These are phyloP conservation scores for Coniferiporia weirii DNA, from an alignment of 1,284 basidiomycete genomes.

Conservation along the genomic window DNA sequence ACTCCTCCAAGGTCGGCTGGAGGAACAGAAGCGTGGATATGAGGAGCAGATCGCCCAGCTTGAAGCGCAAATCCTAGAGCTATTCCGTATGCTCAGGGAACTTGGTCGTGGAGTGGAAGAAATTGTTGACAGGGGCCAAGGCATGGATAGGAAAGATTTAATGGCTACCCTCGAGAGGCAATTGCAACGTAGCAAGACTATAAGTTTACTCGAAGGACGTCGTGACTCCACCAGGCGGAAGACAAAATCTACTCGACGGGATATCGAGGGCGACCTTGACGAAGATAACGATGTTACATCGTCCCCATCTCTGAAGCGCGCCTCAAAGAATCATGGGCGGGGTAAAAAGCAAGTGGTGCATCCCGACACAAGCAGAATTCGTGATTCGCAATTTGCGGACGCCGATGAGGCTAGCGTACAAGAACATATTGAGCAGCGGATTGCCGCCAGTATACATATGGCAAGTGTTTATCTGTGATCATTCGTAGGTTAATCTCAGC, in stretches of 20 bases:
- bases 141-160: slow-evolving; percentile 76
- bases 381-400: slow-evolving; percentile 83
- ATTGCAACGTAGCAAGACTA: slow-evolving; percentile 81
- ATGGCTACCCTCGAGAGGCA: slow-evolving; percentile 80
- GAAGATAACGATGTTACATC: slow-evolving; percentile 32
- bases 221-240: slow-evolving; percentile 34
- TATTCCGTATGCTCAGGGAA: slow-evolving; percentile 90
- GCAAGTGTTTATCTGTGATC: slow-evolving; percentile 35
- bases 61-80: slow-evolving; percentile 88
- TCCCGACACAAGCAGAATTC: slow-evolving; percentile 30
- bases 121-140: slow-evolving; percentile 57
- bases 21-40: slow-evolving; percentile 76
- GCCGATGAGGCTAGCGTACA: slow-evolving; percentile 84
- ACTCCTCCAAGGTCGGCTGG: slow-evolving; percentile 73
- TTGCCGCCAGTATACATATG: slow-evolving; percentile 69
- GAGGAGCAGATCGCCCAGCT: slow-evolving; percentile 86
- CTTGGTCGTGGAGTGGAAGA: slow-evolving; percentile 73
- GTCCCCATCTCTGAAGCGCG: slow-evolving; percentile 27
- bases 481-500: neutral
- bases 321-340: slow-evolving; percentile 10
- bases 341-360: slow-evolving; percentile 11
- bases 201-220: slow-evolving; percentile 78
- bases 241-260: slow-evolving; percentile 19
- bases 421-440: slow-evolving; percentile 77
- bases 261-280: slow-evolving; percentile 26